Base-by-base conservation (phyloP, 1,284 basidiomycete genomes). In the Ceratobasidium sp. region DNA sequence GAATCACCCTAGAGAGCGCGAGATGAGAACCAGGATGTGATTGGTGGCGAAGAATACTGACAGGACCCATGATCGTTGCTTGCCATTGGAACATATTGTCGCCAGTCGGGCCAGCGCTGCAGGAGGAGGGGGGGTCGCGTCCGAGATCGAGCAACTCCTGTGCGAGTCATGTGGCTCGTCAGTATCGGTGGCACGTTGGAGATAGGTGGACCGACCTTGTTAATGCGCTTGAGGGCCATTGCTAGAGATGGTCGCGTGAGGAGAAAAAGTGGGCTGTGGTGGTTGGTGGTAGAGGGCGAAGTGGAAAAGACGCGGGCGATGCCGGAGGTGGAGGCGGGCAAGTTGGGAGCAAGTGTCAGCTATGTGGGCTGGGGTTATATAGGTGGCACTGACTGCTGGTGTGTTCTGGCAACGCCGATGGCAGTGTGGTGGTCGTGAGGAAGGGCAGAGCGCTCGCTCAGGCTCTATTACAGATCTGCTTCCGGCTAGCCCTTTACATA, bases 41-140 rank as follows among this genome's bases (percentile, higher is more conserved):
- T 3, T 14, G 18, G 32, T 41, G 67, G 30, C 65, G 43, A 74
- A 72, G 58, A 48, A 21, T 46, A 86, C 92, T 81, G 79, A 96
- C 94, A 74, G 95, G 95, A 69, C 95, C 95, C 95, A 97, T 97
- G 81, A 97, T 97, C 76, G 95, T 97, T 75, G 95, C 95, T 81
- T 96, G 94, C 95, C 96, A 98, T 82, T 94, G 90, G 86, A 97
- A 98, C 89, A 97, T 92, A 84, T 97, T 96, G 80, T 97, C 95
- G 73, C 93, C 94, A 75, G 92, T 94, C 57, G 96, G 96, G 72
- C 96, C 96, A 78, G 96, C 96, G 78, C 93, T 96, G 90, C 96
- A 98, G 74, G 96, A 97, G 73, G 93, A 94, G 77, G 96, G 96
- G 80, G 96, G 96, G 85, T 98, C 96, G 79, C 95, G 94, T 74